phyloP scores from a whole-genome alignment of 768 basidiomycete genomes.

The Mycena latifolia region DNA sequence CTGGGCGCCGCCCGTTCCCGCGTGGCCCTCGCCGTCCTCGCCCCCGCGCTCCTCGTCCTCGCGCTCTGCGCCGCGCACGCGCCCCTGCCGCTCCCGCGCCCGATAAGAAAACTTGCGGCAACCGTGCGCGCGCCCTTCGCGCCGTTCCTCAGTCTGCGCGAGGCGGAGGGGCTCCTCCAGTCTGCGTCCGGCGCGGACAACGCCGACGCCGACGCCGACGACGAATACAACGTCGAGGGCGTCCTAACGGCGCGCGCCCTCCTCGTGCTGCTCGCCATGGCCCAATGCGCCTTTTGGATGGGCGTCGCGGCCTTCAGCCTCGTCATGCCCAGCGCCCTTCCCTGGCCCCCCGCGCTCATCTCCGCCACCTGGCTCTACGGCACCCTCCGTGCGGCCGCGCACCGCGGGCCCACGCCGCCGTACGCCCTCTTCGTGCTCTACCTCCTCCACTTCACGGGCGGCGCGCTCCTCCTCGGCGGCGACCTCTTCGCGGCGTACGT shows the following conservation, averaged over 20 bases:
- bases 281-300: conserved; percentile 70
- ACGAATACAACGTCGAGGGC: conserved; percentile 37
- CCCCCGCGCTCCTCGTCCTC: conserved; percentile 61
- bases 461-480: conserved; percentile 63
- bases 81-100: conserved; percentile 47
- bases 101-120: conserved; percentile 38
- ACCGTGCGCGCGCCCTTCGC: conserved; percentile 49
- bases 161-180: conserved; percentile 66
- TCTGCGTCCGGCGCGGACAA: conserved; percentile 36
- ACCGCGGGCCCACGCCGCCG: conserved; percentile 68
- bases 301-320: conserved; percentile 66
- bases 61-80: conserved; percentile 49
- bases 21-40: too few species aligned
- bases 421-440: conserved; percentile 75
- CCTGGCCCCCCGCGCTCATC: conserved; percentile 55
- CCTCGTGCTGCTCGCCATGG: conserved; percentile 66
- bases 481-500: conserved; percentile 60
- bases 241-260: conserved; percentile 72
- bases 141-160: conserved; percentile 62
- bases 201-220: conserved; percentile 12
- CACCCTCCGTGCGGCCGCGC: conserved; percentile 64
- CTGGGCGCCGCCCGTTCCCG: too few species aligned
- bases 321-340: conserved; percentile 41
- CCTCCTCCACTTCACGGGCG: conserved; percentile 57
- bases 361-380: conserved; percentile 78